Evolutionary conservation across 164 flowering plant species (phyloP), one percentile per base, ranked within the genome.

Genomic region (Vitis labrusca): DNA sequence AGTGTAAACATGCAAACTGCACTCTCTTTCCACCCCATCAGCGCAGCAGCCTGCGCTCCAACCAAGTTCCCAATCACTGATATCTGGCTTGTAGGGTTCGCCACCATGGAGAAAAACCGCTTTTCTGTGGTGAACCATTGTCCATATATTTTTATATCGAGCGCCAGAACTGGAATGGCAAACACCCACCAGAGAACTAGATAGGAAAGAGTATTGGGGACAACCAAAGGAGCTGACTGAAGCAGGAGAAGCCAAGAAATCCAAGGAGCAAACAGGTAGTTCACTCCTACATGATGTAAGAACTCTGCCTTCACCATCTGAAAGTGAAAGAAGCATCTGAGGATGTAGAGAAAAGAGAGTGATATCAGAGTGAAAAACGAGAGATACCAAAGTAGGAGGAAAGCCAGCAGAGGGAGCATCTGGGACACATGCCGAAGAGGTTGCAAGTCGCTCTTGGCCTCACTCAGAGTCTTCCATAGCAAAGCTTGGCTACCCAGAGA

Each of bases 1-100:
- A 78, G 73, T 1, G 81, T 67, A n/a, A 78, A 78, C 77, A 71
- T 55, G 72, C 75, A 78, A 8, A 78, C 48, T 8, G 77, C 77
- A 19, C 65, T 68, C 65, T 78, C 78, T 50, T 59, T 68, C 78
- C 73, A 74, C 13, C 70, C 75, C 75, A 74, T 71, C 49, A 23
- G 55, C 9, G 81, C 78, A 1, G 78, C 73, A 1, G 73, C 76
- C 54, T 62, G 30, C 1, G 78, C 75, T 8, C 66, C 75, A 58
- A 68, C 67, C 23, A 74, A 32, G 73, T 78, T 78, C 10, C 67
- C 81, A 5, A 78, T 61, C 50, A 78, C 81, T 0, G 78, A 63
- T 10, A 78, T 10, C 60, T 71, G 81, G 67, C 75, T 67, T 2
- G 76, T 71, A 15, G 81, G 78, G 27, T 74, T 78, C 11, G 78